Base-by-base conservation (phyloP, 1,284 basidiomycete species). In the Boletellus deceptivus region DNA sequence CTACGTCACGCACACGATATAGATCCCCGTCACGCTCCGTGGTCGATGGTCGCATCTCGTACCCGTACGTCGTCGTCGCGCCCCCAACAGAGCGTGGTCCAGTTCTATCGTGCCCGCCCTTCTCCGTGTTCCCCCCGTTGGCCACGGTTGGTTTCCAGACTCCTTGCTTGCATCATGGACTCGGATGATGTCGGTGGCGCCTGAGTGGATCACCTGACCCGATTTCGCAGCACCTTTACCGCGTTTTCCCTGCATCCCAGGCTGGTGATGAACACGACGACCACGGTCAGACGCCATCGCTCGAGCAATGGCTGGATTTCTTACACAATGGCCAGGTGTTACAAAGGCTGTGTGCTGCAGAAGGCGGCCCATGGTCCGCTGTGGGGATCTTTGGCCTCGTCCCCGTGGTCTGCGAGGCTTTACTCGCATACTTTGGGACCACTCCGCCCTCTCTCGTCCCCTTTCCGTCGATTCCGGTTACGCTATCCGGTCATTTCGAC, bases 401-500 rank as follows among this genome's bases (percentile, higher is more conserved):
- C 52, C 61, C n/a, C 42, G 52, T n/a, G 40, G 2, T 65, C 20
- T 62, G 55, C 20, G 49, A 53, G 4, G 39, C 40, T 3, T 37
- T 63, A 7, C 43, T 57, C 33, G 53, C 54, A 0, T 59, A 48
- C 46, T 48, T 68, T 42, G 46, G 50, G 13, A 41, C 52, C 8
- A 14, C 43, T 0, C 16, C 49, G 36, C 17, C 53, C 7, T 49
- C 56, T 10, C 54, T 71, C 41, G 17, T 50, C 43, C 72, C 22
- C 3, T 69, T 69, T 49, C 66, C 67, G 6, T 71, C 69, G 4
- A 52, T 49, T 2, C 39, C 59, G 3, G 25, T 75, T 11, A 49
- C 62, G 0, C 44, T 76, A 2, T 46, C 51, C 2, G 34, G 45
- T 25, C 42, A 72, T 10, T 67, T 76, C 52, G 49, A 76, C 14